phyloP scores from a whole-genome alignment of 140 eudicot species.

The Senecio squalidus region DNA sequence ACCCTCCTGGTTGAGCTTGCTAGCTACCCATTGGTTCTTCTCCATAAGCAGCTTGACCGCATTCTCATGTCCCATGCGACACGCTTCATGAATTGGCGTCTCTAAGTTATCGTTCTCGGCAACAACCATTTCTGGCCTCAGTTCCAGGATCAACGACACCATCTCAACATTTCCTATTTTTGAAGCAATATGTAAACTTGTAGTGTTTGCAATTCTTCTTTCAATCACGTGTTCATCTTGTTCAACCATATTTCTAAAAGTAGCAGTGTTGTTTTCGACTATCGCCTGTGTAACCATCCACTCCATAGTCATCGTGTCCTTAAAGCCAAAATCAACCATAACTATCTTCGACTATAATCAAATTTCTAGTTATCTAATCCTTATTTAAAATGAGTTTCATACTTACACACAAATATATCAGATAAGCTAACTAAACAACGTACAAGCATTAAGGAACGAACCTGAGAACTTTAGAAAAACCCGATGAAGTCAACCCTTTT shows the following conservation, averaged over 20 bases:
- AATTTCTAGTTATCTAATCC: not conserved
- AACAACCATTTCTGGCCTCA: conserved; percentile 25
- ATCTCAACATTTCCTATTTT: conserved; percentile 9
- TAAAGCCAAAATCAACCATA: not conserved
- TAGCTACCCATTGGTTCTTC: conserved; percentile 23
- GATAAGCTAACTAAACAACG: too few relatives aligned
- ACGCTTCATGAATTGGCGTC: conserved; percentile 27
- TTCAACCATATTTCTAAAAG: conserved; percentile 5
- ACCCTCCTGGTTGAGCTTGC: conserved; percentile 9
- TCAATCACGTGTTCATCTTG: conserved; percentile 20
- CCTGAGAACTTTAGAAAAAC: too few relatives aligned
- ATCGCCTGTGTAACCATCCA: conserved; percentile 21
- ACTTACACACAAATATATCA: too few relatives aligned
- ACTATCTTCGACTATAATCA: not conserved
- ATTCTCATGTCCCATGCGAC: conserved; percentile 13
- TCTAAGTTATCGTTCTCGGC: conserved; percentile 7
- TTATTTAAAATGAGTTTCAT: too few relatives aligned
- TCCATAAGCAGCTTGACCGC: conserved; percentile 17
- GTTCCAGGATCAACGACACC: conserved; percentile 13
- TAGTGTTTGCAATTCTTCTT: conserved; percentile 13
- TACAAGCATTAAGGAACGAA: too few relatives aligned
- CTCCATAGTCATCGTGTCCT: not conserved
- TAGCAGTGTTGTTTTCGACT: conserved; percentile 3
- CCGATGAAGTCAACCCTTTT: too few relatives aligned
- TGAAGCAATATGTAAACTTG: conserved; percentile 19